Evolutionary conservation across 768 basidiomycete genomes (phyloP).

Genomic region (Lanmaoa rubissima): DNA sequence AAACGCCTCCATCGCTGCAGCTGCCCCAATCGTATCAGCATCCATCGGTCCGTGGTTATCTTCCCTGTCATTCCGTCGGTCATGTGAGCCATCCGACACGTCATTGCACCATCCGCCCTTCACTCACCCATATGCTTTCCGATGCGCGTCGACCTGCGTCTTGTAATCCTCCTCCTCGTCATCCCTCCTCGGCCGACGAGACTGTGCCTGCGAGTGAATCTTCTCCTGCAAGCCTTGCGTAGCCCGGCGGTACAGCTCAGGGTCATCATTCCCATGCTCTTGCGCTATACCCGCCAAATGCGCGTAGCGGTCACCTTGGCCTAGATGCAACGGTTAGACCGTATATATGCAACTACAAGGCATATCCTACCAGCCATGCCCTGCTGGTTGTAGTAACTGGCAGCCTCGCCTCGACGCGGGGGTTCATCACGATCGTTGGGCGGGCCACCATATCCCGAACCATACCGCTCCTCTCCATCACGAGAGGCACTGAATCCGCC

Average conservation of each 20-base stretch:
- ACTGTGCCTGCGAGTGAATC: constrained; percentile 17
- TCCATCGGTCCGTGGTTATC: constrained; percentile 28
- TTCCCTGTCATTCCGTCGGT: constrained; percentile 4
- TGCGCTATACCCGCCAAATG: constrained; percentile 18
- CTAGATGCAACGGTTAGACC: constrained; percentile 11
- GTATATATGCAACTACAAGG: background rate
- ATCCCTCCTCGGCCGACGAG: background rate
- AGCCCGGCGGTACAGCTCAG: constrained; percentile 18
- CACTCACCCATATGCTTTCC: constrained; percentile 33
- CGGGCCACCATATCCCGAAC: constrained; percentile 6
- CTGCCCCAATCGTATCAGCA: constrained; percentile 25
- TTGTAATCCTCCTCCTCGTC: constrained; percentile 15
- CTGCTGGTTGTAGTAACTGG: constrained; percentile 17
- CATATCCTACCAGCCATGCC: constrained; percentile 2
- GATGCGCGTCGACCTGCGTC: constrained; percentile 27
- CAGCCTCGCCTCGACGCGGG: constrained; percentile 17
- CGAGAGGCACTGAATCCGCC: constrained; percentile 18
- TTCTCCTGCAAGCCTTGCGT: constrained; percentile 24
- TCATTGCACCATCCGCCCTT: too few species aligned
- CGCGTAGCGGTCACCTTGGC: constrained; percentile 20
- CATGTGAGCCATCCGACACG: background rate
- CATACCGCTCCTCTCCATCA: constrained; percentile 6
- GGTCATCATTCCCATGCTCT: constrained; percentile 17
- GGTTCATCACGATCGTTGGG: background rate
- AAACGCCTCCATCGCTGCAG: constrained; percentile 32